Evolutionary conservation across 192 early-diverging fungal species (phyloP), one percentile per base, ranked within the genome.

Genomic region (Coemansia javaensis): DNA sequence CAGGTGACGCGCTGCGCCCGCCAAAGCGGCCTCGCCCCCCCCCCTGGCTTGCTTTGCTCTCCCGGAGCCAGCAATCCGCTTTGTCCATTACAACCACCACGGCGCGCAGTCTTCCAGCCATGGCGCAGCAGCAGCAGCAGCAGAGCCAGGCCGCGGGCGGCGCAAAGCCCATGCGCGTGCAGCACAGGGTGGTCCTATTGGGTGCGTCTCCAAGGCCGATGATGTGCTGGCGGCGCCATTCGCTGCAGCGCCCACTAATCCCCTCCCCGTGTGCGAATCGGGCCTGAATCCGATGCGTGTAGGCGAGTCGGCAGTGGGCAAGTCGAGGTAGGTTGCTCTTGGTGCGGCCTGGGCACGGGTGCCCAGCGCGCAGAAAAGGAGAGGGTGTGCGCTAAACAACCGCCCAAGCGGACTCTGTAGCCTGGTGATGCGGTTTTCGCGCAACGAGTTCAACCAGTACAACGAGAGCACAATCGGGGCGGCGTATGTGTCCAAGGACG

Each of bases 391-490:
- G 37, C 22, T 16, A 10, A 35, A 21, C 22, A 21, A 43, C 25
- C 22, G 37, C 7, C 17, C 22, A 20, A 17, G 22, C n/a, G 7
- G 15, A 13, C 14, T 25, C 10, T 44, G 44, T 60, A 88, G 90
- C 73, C 77, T 99, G 46, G 93, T 97, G 12, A 80, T 91, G 30
- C 85, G 94, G 23, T 94, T 94, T 66, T 89, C 91, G 16, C 88
- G 88, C 71, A 79, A 91, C 67, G 86, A 94, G 68, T 99, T 91
- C 65, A 79, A 89, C 59, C 91, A 94, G 47, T 93, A 97, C 77
- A 93, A 91, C 63, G 94, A 99, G 63, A 91, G 94, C 36, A 99
- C 97, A 24, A 98, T 99, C 57, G 96, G 96, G 10, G 87, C 86
- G 23, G 88, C 89, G 3, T 90, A 89, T 44, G 66, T 90, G 63